Base-by-base conservation (phyloP, 2,329 filamentous ascomycete genomes). In the Hypomyces rosellus region DNA sequence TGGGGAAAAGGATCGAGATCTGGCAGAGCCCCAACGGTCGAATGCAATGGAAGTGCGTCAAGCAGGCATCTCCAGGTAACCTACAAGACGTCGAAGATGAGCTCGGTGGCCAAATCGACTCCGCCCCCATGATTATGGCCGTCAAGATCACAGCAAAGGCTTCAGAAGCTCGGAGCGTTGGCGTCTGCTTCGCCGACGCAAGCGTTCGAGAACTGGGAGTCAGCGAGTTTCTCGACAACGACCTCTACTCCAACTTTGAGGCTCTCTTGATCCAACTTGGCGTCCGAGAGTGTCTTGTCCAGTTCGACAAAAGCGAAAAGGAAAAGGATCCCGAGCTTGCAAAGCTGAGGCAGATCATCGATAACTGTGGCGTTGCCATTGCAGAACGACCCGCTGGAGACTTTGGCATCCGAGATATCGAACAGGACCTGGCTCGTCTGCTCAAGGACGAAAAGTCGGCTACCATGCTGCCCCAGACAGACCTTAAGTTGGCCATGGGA, bases 151-250 rank as follows among this genome's bases (percentile, higher is more conserved):
- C 88, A 1, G 83, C 89, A n/a, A 95, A 88, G 65, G 88, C 89
- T 1, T 81, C 80, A 0, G 92, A 97, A 66, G 88, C 86, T 5
- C 80, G 93, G 42, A 88, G 81, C 57, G 86, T 99, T 0, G 93
- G 93, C 8, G 92, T 99, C 5, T 97, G 93, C 70, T 99, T 99
- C 65, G 95, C 93, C 7, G 93, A 99, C 74, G 93, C 95, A 1
- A 96, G 89, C 58, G 92, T 97, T 22, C 81, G 93, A 46, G 93
- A 99, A 72, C 78, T 99, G 2, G 93, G 93, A 8, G 90, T 99
- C 48, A 96, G 89, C 74, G 95, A 99, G 65, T 99, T 99, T 58
- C 80, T 96, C n/a, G 93, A 99, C 75, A 99, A 97, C 63, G 93
- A 99, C 65, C 77, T 96, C 9, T 99, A 95, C 72, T 97, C 92